Base-by-base conservation (phyloP, 2,329 filamentous ascomycete genomes). In the Didymosphaeria variabile region DNA sequence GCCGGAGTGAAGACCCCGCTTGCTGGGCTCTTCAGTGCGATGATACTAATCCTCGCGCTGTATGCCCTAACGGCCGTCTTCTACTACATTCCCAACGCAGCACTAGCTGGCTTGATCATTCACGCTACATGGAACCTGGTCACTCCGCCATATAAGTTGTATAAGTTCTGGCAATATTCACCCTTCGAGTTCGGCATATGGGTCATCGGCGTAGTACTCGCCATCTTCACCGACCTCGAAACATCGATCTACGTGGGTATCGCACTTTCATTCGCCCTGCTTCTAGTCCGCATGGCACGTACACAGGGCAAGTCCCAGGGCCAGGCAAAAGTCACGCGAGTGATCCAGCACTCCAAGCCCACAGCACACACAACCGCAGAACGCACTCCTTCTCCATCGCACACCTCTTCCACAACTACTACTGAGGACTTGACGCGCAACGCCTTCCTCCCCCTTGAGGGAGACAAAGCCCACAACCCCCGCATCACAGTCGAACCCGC, bases 151-250 rank as follows among this genome's bases (percentile, higher is more conserved):
- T 92, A 94, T 74, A 93, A 90, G 0, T 85, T 97, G 15, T 95
- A 97, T 77, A 91, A 94, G 73, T 97, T 97, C 80, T 97, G 94
- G 93, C 87, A 88, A 42, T 90, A 97, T 13, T 94, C 92, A 0
- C 94, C 94, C 0, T 77, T 97, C 1, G 94, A 98, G 74, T 90
- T 95, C 0, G 70, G 95, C 57, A 93, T 97, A 74, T 97, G 97
- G 84, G 92, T 97, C 69, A 86, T 91, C 19, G 94, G 94, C 76
- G 93, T 97, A 0, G 79, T 97, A 49, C 90, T 97, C 58, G 96
- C 92, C 0, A 79, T 97, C 54, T 97, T 97, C 80, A 84, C 87
- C 3, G 87, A 85, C 19, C 97, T 98, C 63, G 94, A 97, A 76
- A 88, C 91, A 68, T 94, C 94, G 17, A 92, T 98, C 64, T 98